Base-by-base conservation (phyloP, 1,284 basidiomycete genomes). In the Neonothopanus nambi region DNA sequence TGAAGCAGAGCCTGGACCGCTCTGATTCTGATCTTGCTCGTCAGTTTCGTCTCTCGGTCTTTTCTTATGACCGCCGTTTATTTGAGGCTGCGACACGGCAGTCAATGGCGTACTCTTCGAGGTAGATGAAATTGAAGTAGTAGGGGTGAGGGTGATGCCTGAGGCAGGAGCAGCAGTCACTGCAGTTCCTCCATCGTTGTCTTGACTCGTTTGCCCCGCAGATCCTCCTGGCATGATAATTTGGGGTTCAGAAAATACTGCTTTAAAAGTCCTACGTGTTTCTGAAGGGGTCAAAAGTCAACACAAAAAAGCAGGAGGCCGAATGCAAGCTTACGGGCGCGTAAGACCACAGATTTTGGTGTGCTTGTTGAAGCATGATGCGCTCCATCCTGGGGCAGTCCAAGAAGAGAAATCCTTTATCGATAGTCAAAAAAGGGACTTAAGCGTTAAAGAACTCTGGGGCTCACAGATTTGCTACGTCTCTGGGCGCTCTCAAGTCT, bases 401-500 rank as follows among this genome's bases (percentile, higher is more conserved):
- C 88, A 7, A 91, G 74, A 2, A 92, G 62, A 0, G 82, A 75
- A 9, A 88, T 78, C 26, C 89, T 88, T n/a, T 3, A 42, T 63
- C 51, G 23, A n/a, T 30, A 37, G 13, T 28, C 18, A 48, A 30
- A 13, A 36, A 36, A 41, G 30, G 17, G 12, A 11, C 24, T 18
- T 15, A 24, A 12, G n/a, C 23, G 35, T n/a, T n/a, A n/a, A 18
- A 42, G 20, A 18, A 51, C 26, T 7, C 15, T 24, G 37, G 3
- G 13, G 72, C 82, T 62, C 60, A 91, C 90, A 93, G 61, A 63
- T 93, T 93, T 23, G 76, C 80, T 4, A 90, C 73, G 65, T 93
- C 90, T 60, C 74, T 74, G 0, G 87, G 85, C 2, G 80, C 84
- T 52, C 90, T 76, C 47, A 89, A 66, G 65, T 90, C 84, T 3